These are phyloP conservation scores for Lecanicillium sp. DNA, from an alignment of 2,329 filamentous ascomycete species.

Conservation along the genomic window DNA sequence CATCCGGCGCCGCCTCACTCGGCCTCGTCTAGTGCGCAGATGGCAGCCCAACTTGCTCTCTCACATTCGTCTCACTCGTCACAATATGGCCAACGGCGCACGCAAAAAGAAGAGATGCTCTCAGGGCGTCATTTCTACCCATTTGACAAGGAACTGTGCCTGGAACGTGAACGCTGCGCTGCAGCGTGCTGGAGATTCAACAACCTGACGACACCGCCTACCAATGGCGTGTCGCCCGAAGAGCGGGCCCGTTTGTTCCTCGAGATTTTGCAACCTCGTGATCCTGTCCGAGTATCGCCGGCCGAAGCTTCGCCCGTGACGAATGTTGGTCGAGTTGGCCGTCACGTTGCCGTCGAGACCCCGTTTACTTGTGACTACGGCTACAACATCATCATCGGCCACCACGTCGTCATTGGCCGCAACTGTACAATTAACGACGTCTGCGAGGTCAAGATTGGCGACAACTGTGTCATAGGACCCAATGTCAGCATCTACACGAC, in stretches of 20 bases:
- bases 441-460: conserved; percentile 74
- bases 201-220: conserved; percentile 64
- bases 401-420: conserved; percentile 74
- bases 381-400: conserved; percentile 85
- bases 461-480: conserved; percentile 68
- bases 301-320: conserved; percentile 43
- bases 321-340: conserved; percentile 58
- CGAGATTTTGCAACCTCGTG: conserved; percentile 60
- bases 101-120: conserved; percentile 89
- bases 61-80: conserved; percentile 33
- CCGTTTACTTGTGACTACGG: conserved; percentile 94
- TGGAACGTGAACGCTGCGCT: conserved; percentile 80
- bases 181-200: conserved; percentile 81
- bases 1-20: conserved; percentile 10
- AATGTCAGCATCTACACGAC: conserved; percentile 82
- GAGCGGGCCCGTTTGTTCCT: conserved; percentile 65
- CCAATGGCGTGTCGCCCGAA: conserved; percentile 59
- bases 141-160: conserved; percentile 67
- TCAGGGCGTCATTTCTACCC: conserved; percentile 71
- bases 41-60: conserved; percentile 51
- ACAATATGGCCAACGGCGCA: conserved; percentile 40
- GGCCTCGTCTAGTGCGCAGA: conserved; percentile 37
- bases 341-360: conserved; percentile 70
- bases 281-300: conserved; percentile 48
- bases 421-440: conserved; percentile 84